Evolutionary conservation across 768 basidiomycete genomes (phyloP), one percentile per base, ranked within the genome.

Genomic region (Suillus spraguei): DNA sequence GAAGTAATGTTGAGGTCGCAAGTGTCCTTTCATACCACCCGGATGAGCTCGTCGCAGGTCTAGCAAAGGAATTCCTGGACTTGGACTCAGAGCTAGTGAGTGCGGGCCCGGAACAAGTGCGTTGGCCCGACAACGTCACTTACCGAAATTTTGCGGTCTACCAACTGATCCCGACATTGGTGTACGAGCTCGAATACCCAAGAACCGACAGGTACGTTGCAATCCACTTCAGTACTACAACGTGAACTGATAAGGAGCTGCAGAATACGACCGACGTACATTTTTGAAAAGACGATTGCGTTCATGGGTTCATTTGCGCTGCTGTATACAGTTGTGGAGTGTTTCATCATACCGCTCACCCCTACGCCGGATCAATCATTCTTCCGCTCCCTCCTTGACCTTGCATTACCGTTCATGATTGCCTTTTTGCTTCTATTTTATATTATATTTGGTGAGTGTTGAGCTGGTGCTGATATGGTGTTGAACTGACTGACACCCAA

Each of bases 131-230:
- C 54, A 98, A 95, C 72, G 83, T 99, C 65, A 89, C 88, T 0
- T 83, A 87, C 71, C 85, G 82, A 70, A 90, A 94, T 75, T 99
- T 95, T 72, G 85, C 85, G 35, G 84, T 90, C 44, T 99, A 96
- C 76, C 86, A 93, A 77, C 78, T 96, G 44, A 88, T 92, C 53
- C 97, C 97, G 16, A 94, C 94, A 0, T 82, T 99, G 49, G 95
- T 98, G 8, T 99, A 99, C 71, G 95, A 99, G 74, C 81, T 99
- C 39, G 96, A 98, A 76, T 99, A 96, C 74, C 97, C 97, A 11
- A 80, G 97, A 59, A 98, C 97, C 11, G 87, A 92, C 38, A 79
- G 82, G 93, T 93, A 70, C 58, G 85, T 77, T 24, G 17, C 5
- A 11, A 16, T 56, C 22, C 14, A 47, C 36, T 33, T 38, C 24